A percentile compares a stretch with the other conserved stretches of the same genome.
These are phyloP conservation scores for Ceratobasidium theobromae DNA, from an alignment of 1,284 basidiomycete genomes.

Conservation along the genomic window DNA sequence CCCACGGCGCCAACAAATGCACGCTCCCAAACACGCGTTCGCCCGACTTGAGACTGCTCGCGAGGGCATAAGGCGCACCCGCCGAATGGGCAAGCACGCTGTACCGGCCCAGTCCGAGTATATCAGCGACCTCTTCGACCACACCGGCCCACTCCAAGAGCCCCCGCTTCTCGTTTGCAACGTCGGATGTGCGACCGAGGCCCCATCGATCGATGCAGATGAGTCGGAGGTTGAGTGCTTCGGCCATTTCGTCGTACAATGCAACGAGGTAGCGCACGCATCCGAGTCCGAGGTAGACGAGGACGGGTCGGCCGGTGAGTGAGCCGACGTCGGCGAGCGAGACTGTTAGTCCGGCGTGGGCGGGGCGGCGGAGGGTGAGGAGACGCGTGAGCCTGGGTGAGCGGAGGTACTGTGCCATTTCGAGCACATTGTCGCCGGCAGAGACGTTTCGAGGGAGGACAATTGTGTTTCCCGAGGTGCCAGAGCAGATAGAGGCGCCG, in stretches of 20 bases:
- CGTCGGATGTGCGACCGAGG: constrained; percentile 77
- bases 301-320: constrained; percentile 76
- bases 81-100: constrained; percentile 96
- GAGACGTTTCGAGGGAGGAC: constrained; percentile 5
- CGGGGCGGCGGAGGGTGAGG: constrained; percentile 72
- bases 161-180: constrained; percentile 66
- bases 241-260: constrained; percentile 94
- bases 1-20: constrained; percentile 95
- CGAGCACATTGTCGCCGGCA: constrained; percentile 37
- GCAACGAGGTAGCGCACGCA: constrained; percentile 94
- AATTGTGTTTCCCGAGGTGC: constrained; percentile 18
- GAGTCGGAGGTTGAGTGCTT: constrained; percentile 78
- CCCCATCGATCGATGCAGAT: constrained; percentile 99
- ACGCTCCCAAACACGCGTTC: constrained; percentile 81
- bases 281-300: constrained; percentile 91
- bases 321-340: constrained; percentile 91
- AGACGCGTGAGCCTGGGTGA: constrained; percentile 83
- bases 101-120: constrained; percentile 75
- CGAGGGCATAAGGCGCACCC: constrained; percentile 91
- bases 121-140: constrained; percentile 85
- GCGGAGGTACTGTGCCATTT: constrained; percentile 79
- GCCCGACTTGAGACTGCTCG: constrained; percentile 74
- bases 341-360: constrained; percentile 77
- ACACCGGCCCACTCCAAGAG: constrained; percentile 89
- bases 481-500: constrained; percentile 23